Evolutionary conservation across 164 flowering plant genomes (phyloP), one percentile per base, ranked within the genome.

Genomic region (Vitis rotundifolia): DNA sequence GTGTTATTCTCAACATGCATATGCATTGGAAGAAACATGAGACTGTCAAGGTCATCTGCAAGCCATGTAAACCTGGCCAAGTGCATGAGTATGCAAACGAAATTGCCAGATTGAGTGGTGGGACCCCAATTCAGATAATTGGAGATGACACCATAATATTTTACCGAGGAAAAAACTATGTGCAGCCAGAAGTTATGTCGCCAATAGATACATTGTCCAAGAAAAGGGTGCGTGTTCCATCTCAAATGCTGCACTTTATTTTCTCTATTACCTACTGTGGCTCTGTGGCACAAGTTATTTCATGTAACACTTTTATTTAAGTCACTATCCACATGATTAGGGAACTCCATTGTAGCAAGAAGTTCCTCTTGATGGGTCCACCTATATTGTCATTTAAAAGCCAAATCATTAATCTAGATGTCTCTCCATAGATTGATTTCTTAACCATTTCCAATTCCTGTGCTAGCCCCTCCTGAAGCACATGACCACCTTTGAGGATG

Each of bases 11-110:
- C 11, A 94, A 94, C 67, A 94, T 94, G 98, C 97, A 94, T 75
- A 73, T 94, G 87, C 97, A 94, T 68, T 94, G 98, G 98, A 94
- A 94, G 83, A 91, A 85, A 64, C 98, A 94, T 68, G 98, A 94
- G 78, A 94, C 97, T 14, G 93, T 92, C n/a, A 84, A 94, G 79
- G 95, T 92, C 73, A 79, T 91, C 44, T 92, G 91, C 85, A 92
- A 91, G 68, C 86, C 89, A 68, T 89, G 93, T 79, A 94, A 86
- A 81, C 97, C 92, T 59, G 95, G 94, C 56, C 92, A 91, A 69
- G 75, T 92, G 2, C 86, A 87, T 6, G 91, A 89, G 67, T 94
- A 81, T 76, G 93, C 93, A 7, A 50, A 82, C 14, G 98, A 92
- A 76, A 83, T 94, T 58, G 91, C 97, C 49, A 84, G 97, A 83